Percentiles rank a stretch among this genome's conserved stretches.
Evolutionary conservation across 2,329 filamentous ascomycete species (phyloP).

Genomic region (Tricladium varicosporioides): DNA sequence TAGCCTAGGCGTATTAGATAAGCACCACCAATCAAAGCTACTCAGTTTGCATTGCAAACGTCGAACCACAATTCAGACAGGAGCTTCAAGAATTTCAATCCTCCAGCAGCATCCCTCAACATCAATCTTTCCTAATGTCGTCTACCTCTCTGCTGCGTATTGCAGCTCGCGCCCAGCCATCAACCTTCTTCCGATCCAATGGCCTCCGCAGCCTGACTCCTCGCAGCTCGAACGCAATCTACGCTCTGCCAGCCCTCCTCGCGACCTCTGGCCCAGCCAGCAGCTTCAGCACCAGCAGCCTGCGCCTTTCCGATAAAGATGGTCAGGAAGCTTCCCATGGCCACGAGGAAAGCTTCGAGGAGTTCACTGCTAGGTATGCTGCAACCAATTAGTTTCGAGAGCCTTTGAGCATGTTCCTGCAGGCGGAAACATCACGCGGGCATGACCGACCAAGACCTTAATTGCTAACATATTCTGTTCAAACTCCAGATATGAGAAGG

Average conservation of each 20-base stretch:
- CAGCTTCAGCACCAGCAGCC: conserved; percentile 60
- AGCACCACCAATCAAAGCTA: too few species aligned
- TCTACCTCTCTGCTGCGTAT: conserved; percentile 68
- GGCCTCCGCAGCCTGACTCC: conserved; percentile 55
- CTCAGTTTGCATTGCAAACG: too few species aligned
- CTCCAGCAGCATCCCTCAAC: conserved; percentile 18
- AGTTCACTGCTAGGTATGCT: conserved; percentile 91
- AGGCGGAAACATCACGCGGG: conserved; percentile 18
- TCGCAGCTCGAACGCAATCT: conserved; percentile 54
- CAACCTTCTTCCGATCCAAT: conserved; percentile 62
- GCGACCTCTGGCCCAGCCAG: conserved; percentile 48
- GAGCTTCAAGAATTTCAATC: not conserved
- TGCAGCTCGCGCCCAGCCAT: conserved; percentile 62
- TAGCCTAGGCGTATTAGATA: too few species aligned
- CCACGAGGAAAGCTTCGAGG: conserved; percentile 96
- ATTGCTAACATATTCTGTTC: conserved; percentile 39
- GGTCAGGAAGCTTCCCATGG: conserved; percentile 55
- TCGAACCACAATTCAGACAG: too few species aligned
- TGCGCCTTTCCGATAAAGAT: conserved; percentile 50
- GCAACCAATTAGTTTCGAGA: conserved; percentile 22
- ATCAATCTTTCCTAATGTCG: conserved; percentile 51
- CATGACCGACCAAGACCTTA: conserved; percentile 26
- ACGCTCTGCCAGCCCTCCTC: conserved; percentile 48
- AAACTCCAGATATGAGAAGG: conserved; percentile 87
- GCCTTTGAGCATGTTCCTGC: conserved; percentile 24